Percentiles rank a stretch among this genome's conserved stretches.
Evolutionary conservation across 306 rosid genomes (phyloP).

Genomic region (Hippophae gyantsensis): DNA sequence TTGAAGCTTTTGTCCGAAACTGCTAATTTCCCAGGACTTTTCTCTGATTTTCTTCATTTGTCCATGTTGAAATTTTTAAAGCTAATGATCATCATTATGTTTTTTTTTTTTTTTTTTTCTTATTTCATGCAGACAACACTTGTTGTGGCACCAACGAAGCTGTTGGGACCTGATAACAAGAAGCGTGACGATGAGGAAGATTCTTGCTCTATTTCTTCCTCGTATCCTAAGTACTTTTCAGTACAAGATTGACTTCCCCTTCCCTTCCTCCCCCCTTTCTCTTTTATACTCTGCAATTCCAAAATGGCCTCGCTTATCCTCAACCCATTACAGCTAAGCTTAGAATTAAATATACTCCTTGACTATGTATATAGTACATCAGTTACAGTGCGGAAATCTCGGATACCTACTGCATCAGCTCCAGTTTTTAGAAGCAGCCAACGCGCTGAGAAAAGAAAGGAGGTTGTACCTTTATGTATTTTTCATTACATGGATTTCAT

Average conservation of each 20-base stretch:
- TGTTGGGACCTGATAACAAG: slow-evolving; percentile 70
- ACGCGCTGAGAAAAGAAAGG: slow-evolving; percentile 89
- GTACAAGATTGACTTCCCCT: slow-evolving; percentile 2
- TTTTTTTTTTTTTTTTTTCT: neutral
- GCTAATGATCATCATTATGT: slow-evolving; percentile 5
- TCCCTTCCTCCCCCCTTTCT: slow-evolving; percentile 9
- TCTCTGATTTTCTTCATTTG: neutral
- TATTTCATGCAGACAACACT: slow-evolving; percentile 48
- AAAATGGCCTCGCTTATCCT: no score
- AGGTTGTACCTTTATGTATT: slow-evolving; percentile 43
- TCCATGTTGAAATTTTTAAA: slow-evolving; percentile 1
- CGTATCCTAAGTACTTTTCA: slow-evolving; percentile 53
- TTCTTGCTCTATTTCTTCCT: slow-evolving; percentile 68
- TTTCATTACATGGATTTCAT: slow-evolving; percentile 13
- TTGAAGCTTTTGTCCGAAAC: neutral
- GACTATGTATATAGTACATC: slow-evolving; percentile 37
- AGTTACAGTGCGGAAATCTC: slow-evolving; percentile 38
- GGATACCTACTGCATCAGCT: slow-evolving; percentile 58
- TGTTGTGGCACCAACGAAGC: slow-evolving; percentile 46
- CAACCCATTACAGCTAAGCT: slow-evolving; percentile 10
- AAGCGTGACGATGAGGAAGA: slow-evolving; percentile 90
- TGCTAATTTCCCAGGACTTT: neutral
- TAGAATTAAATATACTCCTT: slow-evolving; percentile 32
- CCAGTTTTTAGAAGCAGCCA: slow-evolving; percentile 65
- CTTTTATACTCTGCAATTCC: neutral